A percentile compares a stretch with the other conserved stretches of the same genome.
Evolutionary conservation across 2,329 filamentous ascomycete genomes (phyloP).

Genomic region (Epichloe elymi): DNA sequence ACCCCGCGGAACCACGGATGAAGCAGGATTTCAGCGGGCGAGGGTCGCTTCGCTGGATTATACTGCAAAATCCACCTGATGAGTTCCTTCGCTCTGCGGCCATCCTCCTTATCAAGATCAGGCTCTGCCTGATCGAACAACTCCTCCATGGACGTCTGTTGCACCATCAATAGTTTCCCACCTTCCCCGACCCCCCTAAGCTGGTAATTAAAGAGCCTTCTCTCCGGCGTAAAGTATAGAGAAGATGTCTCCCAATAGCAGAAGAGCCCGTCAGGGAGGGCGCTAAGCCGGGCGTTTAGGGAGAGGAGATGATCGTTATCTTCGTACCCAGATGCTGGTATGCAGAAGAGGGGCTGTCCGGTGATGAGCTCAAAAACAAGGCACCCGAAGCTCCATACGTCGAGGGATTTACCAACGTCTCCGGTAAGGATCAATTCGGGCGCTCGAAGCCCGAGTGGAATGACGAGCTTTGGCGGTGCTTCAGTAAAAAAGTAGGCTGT

Average conservation of each 20-base stretch:
- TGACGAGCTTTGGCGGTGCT: slow-evolving; percentile 12
- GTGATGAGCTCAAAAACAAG: slow-evolving; percentile 18
- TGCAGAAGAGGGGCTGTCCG: slow-evolving; percentile 15
- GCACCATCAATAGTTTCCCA: slow-evolving; percentile 11
- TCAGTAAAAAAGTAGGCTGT: slow-evolving; percentile 15
- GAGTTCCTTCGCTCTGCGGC: slow-evolving; percentile 12
- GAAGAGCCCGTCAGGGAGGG: slow-evolving; percentile 11
- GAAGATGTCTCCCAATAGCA: slow-evolving; percentile 13
- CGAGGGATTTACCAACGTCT: slow-evolving; percentile 10
- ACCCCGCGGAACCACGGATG: slow-evolving; percentile 17
- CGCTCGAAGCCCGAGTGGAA: slow-evolving; percentile 14
- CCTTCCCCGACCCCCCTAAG: slow-evolving; percentile 14
- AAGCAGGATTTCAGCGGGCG: slow-evolving; percentile 14
- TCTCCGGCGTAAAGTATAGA: slow-evolving; percentile 15
- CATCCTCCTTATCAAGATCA: slow-evolving; percentile 14
- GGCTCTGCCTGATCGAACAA: slow-evolving; percentile 12
- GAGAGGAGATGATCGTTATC: slow-evolving; percentile 13
- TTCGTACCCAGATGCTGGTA: slow-evolving; percentile 8
- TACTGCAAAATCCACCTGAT: slow-evolving; percentile 19
- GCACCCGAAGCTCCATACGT: slow-evolving; percentile 20
- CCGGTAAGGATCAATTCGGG: slow-evolving; percentile 17
- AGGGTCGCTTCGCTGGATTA: slow-evolving; percentile 16
- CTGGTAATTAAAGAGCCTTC: slow-evolving; percentile 13
- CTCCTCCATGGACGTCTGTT: slow-evolving; percentile 14
- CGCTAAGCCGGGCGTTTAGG: slow-evolving; percentile 10